Evolutionary conservation across 163 green algal genomes (phyloP), one percentile per base, ranked within the genome.

Genomic region (Smithsoniella earleae): DNA sequence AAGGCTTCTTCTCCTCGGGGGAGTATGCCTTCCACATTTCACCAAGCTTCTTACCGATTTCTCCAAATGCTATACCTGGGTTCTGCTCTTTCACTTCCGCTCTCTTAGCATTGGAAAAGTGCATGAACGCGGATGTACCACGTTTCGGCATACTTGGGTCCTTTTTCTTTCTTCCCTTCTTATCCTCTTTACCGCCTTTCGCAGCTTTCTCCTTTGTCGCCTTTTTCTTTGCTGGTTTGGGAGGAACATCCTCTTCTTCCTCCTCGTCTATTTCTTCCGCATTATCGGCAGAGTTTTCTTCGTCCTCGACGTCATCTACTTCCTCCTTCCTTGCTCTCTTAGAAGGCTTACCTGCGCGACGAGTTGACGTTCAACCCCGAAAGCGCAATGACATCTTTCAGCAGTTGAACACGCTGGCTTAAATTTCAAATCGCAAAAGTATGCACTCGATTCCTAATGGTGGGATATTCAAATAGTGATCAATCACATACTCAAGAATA

Each of bases 321-420:
- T n/a, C 58, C 58, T 69, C 58, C 58, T 69, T 69, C 30, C 58
- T 30, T 25, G 58, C 31, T 18, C 58, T 30, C 25, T 69, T 69
- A 33, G n/a, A 38, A 13, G 58, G n/a, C 25, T 69, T 69, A 5
- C 58, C 58, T 69, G 58, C 25, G 1, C 40, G 40, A 49, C 10
- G 10, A 49, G 10, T 49, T 10, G 13, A 49, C 10, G 10, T 49
- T 49, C 10, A 49, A 10, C 40, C 10, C 10, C 40, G n/a, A n/a
- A n/a, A n/a, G n/a, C n/a, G n/a, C n/a, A n/a, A 49, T 13, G 40
- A 49, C 40, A 49, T 13, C 40, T 49, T 49, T 13, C 40, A 10
- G 40, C 40, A 49, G 40, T n/a, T n/a, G n/a, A n/a, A n/a, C n/a
- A n/a, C n/a, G n/a, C n/a, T n/a, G n/a, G n/a, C n/a, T n/a, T n/a